phyloP scores from a whole-genome alignment of 192 early-diverging fungal species.

The Coemansia sp. region DNA sequence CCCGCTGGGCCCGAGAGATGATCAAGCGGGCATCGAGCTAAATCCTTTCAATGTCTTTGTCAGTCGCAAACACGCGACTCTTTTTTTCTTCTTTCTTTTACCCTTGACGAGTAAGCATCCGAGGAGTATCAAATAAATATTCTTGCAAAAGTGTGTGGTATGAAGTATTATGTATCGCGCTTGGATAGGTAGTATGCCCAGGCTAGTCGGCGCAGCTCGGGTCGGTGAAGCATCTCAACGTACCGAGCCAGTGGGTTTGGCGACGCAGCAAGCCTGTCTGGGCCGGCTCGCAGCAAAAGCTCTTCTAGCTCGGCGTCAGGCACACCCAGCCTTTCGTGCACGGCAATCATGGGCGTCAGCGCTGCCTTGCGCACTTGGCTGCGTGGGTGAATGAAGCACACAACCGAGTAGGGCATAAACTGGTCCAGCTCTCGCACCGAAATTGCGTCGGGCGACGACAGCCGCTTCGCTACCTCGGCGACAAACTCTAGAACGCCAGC shows the following conservation, averaged over 20 bases:
- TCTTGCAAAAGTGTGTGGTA: background rate
- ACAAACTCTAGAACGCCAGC: constrained; percentile 51
- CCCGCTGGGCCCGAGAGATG: constrained; percentile 54
- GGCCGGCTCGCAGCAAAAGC: constrained; percentile 28
- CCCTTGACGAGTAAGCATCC: background rate
- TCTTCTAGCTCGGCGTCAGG: constrained; percentile 35
- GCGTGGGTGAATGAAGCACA: constrained; percentile 42
- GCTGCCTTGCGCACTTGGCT: constrained; percentile 54
- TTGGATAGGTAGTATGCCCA: constrained; percentile 36
- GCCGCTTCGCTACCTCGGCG: constrained; percentile 30
- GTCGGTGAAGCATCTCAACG: constrained; percentile 25
- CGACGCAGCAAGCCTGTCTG: constrained; percentile 23
- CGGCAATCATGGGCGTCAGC: constrained; percentile 33
- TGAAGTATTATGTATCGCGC: background rate
- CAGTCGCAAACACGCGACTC: background rate
- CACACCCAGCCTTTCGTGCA: constrained; percentile 24
- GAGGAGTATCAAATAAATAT: background rate
- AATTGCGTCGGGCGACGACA: constrained; percentile 25
- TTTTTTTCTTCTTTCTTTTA: background rate
- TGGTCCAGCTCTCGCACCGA: constrained; percentile 24
- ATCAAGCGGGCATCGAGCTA: constrained; percentile 49
- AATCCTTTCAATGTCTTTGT: background rate
- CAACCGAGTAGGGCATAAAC: constrained; percentile 43
- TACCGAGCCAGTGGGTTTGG: constrained; percentile 40
- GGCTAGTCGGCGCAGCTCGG: constrained; percentile 38